Conservation (phyloP, 768 basidiomycete genomes). For the Trichaptum fuscoviolaceum region DNA sequence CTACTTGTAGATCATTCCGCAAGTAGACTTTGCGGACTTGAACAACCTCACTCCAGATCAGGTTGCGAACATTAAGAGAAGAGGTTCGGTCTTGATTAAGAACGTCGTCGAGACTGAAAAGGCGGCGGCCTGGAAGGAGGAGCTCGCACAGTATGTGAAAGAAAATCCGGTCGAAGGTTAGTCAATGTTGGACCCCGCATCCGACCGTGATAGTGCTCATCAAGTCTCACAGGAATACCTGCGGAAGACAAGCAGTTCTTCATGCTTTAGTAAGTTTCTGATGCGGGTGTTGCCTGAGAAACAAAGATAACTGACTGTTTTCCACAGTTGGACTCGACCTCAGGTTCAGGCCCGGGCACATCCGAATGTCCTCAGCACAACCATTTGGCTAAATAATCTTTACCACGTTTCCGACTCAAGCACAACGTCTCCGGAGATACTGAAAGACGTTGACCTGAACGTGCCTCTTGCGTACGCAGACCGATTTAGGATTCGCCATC, state of each 20-base stretch:
- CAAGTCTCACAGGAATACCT: slow-evolving; percentile 40
- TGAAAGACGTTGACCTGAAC: slow-evolving; percentile 53
- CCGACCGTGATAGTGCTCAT: slow-evolving; percentile 4
- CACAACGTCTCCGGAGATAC: slow-evolving; percentile 26
- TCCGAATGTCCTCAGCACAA: slow-evolving; percentile 54
- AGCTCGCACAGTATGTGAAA: slow-evolving; percentile 50
- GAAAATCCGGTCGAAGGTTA: slow-evolving; percentile 53
- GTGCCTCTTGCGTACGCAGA: slow-evolving; percentile 68
- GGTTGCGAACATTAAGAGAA: slow-evolving; percentile 44
- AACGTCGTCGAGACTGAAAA: slow-evolving; percentile 54
- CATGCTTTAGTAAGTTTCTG: slow-evolving; percentile 53
- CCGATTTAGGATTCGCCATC: slow-evolving; percentile 67
- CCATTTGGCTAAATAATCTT: slow-evolving; percentile 59
- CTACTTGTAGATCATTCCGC: slow-evolving; percentile 49
- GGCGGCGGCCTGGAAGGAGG: slow-evolving; percentile 53
- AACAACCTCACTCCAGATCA: slow-evolving; percentile 39
- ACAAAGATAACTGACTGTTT: background rate
- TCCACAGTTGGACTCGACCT: slow-evolving; percentile 39
- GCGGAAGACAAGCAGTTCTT: slow-evolving; percentile 66
- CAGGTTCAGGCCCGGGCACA: slow-evolving; percentile 69
- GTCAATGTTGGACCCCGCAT: slow-evolving; percentile 7
- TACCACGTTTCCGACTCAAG: slow-evolving; percentile 33
- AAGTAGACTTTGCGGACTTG: slow-evolving; percentile 54
- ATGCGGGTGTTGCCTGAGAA: background rate
- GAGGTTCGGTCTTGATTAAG: slow-evolving; percentile 56